These are phyloP conservation scores for Aspergillus bombycis DNA, from an alignment of 2,329 filamentous ascomycete species.

Conservation along the genomic window DNA sequence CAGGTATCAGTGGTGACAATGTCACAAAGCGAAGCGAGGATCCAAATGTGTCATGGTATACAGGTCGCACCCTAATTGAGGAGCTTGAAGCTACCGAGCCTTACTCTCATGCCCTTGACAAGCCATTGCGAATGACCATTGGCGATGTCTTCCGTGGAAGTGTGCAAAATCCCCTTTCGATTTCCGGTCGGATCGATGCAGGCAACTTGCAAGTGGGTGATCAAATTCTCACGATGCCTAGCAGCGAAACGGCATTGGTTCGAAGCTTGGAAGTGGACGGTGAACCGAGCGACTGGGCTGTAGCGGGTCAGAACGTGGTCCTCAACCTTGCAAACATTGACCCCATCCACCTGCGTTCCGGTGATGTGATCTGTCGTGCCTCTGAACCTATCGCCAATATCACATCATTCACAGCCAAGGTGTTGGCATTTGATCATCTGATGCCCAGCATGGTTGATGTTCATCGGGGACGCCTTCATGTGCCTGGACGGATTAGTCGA, in stretches of 20 bases:
- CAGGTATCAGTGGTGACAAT: conserved; percentile 86
- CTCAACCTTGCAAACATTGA: conserved; percentile 88
- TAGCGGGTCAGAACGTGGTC: conserved; percentile 85
- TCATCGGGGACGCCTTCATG: conserved; percentile 81
- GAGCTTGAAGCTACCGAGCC: conserved; percentile 84
- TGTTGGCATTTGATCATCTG: conserved; percentile 85
- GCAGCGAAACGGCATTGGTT: conserved; percentile 76
- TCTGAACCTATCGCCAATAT: conserved; percentile 69
- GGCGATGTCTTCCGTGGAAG: conserved; percentile 83
- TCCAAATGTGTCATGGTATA: conserved; percentile 73
- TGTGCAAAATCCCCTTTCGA: conserved; percentile 77
- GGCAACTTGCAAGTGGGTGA: conserved; percentile 87
- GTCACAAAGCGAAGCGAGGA: conserved; percentile 59
- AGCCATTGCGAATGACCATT: conserved; percentile 83
- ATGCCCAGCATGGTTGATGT: conserved; percentile 89
- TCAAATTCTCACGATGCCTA: conserved; percentile 75
- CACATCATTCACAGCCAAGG: conserved; percentile 77
- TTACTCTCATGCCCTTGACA: conserved; percentile 69
- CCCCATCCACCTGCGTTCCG: conserved; percentile 75
- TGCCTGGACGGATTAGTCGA: conserved; percentile 71
- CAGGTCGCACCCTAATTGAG: conserved; percentile 75
- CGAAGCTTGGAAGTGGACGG: conserved; percentile 80
- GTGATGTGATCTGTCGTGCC: conserved; percentile 81
- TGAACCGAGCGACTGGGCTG: conserved; percentile 79
- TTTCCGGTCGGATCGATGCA: conserved; percentile 83